phyloP scores from a whole-genome alignment of 306 rosid species.

The Delonix regia region DNA sequence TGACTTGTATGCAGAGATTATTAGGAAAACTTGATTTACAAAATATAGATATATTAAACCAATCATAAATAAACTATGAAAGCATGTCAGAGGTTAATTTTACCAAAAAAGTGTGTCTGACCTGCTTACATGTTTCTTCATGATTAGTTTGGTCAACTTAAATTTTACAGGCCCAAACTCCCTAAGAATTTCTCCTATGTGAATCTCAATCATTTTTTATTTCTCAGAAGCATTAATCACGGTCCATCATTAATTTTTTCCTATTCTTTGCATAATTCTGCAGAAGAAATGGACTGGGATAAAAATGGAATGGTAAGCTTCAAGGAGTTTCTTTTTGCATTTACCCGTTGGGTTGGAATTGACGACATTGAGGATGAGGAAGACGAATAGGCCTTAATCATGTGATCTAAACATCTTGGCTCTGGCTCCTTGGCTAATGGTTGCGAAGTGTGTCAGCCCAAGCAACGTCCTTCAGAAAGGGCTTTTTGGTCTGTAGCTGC shows the following conservation, averaged over 20 bases:
- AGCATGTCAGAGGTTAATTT: not conserved
- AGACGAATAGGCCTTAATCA: conserved; percentile 34
- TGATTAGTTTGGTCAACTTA: not conserved
- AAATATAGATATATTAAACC: not conserved
- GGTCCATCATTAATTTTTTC: not conserved
- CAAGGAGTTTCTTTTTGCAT: conserved; percentile 93
- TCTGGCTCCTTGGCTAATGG: not conserved
- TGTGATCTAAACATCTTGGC: conserved; percentile 3
- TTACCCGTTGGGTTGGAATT: conserved; percentile 94
- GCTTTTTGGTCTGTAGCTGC: conserved; percentile 39
- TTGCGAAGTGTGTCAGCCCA: conserved; percentile 30
- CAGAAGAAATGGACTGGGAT: conserved; percentile 99
- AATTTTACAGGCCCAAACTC: not conserved
- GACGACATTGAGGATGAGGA: conserved; percentile 87
- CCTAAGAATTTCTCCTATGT: not conserved
- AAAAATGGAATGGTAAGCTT: conserved; percentile 97
- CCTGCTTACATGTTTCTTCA: too few relatives aligned
- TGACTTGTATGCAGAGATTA: not conserved
- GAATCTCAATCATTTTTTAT: not conserved
- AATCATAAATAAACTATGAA: not conserved
- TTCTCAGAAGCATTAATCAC: not conserved
- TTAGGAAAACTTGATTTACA: not conserved
- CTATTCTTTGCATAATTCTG: conserved; percentile 32
- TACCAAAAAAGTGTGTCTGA: not conserved
- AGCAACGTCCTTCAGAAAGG: conserved; percentile 24